Evolutionary conservation across 441 rosid species (phyloP).

Genomic region (Breynia disticha): DNA sequence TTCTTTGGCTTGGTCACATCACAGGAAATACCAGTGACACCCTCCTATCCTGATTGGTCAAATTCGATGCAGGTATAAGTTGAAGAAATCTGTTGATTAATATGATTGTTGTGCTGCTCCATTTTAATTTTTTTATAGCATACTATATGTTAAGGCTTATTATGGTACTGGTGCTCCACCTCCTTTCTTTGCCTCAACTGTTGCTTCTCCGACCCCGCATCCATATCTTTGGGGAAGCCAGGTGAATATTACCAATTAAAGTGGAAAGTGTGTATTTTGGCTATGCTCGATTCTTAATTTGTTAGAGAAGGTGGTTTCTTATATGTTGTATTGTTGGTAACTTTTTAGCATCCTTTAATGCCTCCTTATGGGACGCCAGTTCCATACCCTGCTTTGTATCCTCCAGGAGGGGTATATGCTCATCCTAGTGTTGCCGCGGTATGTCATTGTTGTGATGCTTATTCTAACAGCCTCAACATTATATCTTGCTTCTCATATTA

Average conservation of each 20-base stretch:
- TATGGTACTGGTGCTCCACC: constrained; percentile 85
- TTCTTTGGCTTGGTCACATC: background rate
- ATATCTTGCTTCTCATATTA: background rate
- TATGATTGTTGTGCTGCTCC: background rate
- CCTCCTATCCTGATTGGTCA: constrained; percentile 83
- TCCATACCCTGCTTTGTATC: constrained; percentile 86
- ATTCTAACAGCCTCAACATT: background rate
- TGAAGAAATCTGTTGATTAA: constrained; percentile 5
- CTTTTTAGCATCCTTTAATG: constrained; percentile 74
- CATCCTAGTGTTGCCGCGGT: constrained; percentile 83
- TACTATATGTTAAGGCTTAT: constrained; percentile 57
- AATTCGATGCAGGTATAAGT: constrained; percentile 73
- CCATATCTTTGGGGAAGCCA: constrained; percentile 93
- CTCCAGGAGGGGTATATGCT: constrained; percentile 83
- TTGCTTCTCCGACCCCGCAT: constrained; percentile 81
- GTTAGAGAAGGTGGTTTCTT: constrained; percentile 6
- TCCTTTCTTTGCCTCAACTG: constrained; percentile 79
- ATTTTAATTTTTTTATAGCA: constrained; percentile 17
- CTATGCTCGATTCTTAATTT: background rate
- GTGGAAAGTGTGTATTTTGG: background rate
- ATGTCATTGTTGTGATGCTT: constrained; percentile 9
- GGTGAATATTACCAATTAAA: constrained; percentile 32
- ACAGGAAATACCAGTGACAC: constrained; percentile 67
- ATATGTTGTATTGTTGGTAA: constrained; percentile 11
- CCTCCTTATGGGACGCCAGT: constrained; percentile 92